phyloP scores from a whole-genome alignment of 441 rosid genomes.

The Pelargonium cotyledonis region DNA sequence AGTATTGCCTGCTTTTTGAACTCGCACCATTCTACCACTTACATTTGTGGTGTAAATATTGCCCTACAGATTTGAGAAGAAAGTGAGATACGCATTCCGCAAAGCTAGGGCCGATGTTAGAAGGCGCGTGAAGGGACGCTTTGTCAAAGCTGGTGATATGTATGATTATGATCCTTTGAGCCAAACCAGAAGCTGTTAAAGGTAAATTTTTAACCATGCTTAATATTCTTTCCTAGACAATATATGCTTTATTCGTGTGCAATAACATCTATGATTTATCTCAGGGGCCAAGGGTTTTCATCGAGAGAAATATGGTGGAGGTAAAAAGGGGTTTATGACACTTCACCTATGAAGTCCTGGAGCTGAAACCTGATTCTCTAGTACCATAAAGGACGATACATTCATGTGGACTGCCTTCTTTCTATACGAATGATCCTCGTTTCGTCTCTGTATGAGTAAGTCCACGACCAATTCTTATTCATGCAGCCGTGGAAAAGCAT shows the following conservation, averaged over 20 bases:
- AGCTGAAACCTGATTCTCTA: slow-evolving; percentile 17
- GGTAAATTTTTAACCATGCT: slow-evolving; percentile 35
- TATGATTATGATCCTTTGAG: slow-evolving; percentile 89
- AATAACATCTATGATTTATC: background rate
- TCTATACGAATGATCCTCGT: slow-evolving; percentile 5
- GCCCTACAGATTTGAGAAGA: slow-evolving; percentile 73
- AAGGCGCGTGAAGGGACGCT: slow-evolving; percentile 93
- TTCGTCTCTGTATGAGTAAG: slow-evolving; percentile 11
- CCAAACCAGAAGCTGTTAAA: slow-evolving; percentile 83
- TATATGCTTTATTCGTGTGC: no score
- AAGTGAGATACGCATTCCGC: slow-evolving; percentile 91
- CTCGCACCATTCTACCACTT: background rate
- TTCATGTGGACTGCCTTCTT: slow-evolving; percentile 9
- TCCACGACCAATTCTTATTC: slow-evolving; percentile 13
- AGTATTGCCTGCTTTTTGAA: slow-evolving; percentile 11
- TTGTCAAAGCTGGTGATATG: slow-evolving; percentile 93
- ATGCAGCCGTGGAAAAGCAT: slow-evolving; percentile 19
- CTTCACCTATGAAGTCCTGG: slow-evolving; percentile 25
- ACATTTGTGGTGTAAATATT: background rate
- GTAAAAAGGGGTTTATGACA: slow-evolving; percentile 18
- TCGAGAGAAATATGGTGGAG: slow-evolving; percentile 14
- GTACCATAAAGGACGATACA: slow-evolving; percentile 17
- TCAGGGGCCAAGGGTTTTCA: slow-evolving; percentile 18
- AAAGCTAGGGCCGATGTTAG: slow-evolving; percentile 99
- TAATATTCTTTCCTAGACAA: background rate